Evolutionary conservation across 169 alveolate species (phyloP), one percentile per base, ranked within the genome.

Genomic region (Plasmodium gallinaceum): DNA sequence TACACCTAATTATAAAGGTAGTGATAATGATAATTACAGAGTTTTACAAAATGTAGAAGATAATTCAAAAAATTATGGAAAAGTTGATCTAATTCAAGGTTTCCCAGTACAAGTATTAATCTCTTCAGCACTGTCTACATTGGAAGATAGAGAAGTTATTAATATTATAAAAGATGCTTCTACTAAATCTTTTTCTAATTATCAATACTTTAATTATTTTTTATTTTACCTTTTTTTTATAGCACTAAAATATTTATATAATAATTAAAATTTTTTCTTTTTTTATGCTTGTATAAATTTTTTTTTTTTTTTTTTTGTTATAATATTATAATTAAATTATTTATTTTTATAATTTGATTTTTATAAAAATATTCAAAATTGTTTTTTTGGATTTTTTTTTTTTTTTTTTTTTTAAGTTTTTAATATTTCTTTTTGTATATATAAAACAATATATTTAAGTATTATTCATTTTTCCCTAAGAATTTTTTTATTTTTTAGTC

Each of bases 21-120:
- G 73, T 39, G 91, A 48, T 58, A 83, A 87, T 16, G 89, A 93
- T 91, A 94, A 94, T 72, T 95, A 88, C 83, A 26, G 96, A 32
- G 85, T 76, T 68, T 83, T 95, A 51, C 96, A 95, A 87, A 94
- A 94, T 62, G 95, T 93, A 14, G 93, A 92, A 48, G 74, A 75
- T 39, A 92, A 94, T 88, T 39, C 54, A 57, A 91, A 83, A 76
- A 91, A 94, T 88, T 86, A 92, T 51, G 96, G 96, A 51, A 93
- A 93, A 69, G 96, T 95, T 9, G 89, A 90, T 83, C 42, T 95
- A 51, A 94, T 94, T 26, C 96, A 94, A 83, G 97, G 94, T 2
- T 95, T 92, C 88, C 97, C 97, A 5, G 90, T 95, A 64, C 96
- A 94, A 72, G 88, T 94, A 65, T 90, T 95, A 65, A 88, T 95